Percentiles rank a stretch among this genome's conserved stretches.
Conservation (phyloP, 169 alveolate species). For the Babesia gibsoni region DNA sequence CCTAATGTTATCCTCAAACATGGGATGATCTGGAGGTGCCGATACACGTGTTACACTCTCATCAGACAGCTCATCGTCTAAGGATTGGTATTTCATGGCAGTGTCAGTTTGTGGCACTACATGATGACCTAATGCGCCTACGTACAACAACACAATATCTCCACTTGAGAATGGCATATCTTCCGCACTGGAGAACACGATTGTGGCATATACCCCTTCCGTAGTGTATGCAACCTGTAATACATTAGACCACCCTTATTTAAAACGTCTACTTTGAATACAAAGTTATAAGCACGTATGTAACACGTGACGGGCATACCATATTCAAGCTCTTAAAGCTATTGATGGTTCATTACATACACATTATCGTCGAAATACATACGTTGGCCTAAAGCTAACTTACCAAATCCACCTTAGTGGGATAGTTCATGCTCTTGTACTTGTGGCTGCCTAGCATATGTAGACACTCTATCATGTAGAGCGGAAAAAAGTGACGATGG, state of each 20-base stretch:
- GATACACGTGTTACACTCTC: not conserved
- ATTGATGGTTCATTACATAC: no score
- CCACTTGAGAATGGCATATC: slow-evolving; percentile 32
- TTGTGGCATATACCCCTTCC: slow-evolving; percentile 16
- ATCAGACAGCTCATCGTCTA: not conserved
- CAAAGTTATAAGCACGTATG: no score
- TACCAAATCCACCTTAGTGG: slow-evolving; percentile 7
- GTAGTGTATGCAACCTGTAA: not conserved
- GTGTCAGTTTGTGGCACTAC: not conserved
- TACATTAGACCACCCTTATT: no score
- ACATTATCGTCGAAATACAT: no score
- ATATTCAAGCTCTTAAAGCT: no score
- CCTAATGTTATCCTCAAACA: slow-evolving; percentile 30
- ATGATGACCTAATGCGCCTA: slow-evolving; percentile 18
- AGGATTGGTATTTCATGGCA: not conserved
- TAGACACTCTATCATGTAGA: slow-evolving; percentile 65
- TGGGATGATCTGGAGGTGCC: slow-evolving; percentile 37
- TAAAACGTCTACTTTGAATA: no score
- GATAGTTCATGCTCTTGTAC: slow-evolving; percentile 38
- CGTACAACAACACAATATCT: slow-evolving; percentile 36
- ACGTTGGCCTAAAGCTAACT: not conserved
- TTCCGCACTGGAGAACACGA: slow-evolving; percentile 3
- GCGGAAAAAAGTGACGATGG: slow-evolving; percentile 49
- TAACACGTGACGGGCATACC: no score
- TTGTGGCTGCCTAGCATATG: slow-evolving; percentile 46